Conservation (phyloP, 345 rosid genomes). For the Salix viminalis region DNA sequence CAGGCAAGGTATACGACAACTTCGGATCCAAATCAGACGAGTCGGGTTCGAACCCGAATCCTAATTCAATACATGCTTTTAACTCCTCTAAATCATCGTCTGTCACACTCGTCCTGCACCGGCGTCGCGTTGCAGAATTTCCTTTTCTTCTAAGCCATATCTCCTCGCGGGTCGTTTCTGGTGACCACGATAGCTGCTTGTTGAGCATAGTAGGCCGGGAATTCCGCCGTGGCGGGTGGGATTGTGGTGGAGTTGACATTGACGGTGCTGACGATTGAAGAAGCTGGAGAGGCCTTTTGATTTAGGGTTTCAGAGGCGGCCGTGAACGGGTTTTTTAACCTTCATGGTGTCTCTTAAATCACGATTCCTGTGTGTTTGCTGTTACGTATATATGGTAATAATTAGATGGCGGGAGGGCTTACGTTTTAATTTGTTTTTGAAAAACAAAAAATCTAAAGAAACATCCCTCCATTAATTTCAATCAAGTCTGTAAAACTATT, state of each 20-base stretch:
- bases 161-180: slow-evolving; percentile 66
- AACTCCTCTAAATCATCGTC: slow-evolving; percentile 85
- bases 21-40: slow-evolving; percentile 67
- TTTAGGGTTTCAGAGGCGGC: no score
- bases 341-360: background rate
- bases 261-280: no score
- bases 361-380: background rate
- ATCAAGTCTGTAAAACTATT: no score
- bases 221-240: slow-evolving; percentile 10
- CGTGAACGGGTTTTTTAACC: background rate
- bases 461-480: background rate
- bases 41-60: slow-evolving; percentile 68
- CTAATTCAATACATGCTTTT: slow-evolving; percentile 74
- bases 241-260: background rate
- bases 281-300: no score
- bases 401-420: background rate
- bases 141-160: slow-evolving; percentile 61
- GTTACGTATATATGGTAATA: background rate
- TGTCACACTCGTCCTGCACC: slow-evolving; percentile 52
- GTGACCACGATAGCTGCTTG: slow-evolving; percentile 78
- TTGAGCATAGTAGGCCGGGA: slow-evolving; percentile 23
- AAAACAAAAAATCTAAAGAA: no score
- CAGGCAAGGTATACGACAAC: slow-evolving; percentile 62
- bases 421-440: background rate
- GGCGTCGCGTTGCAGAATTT: slow-evolving; percentile 10